Percentiles rank a stretch among this genome's conserved stretches.
Evolutionary conservation across 257 asterid genomes (phyloP).

Genomic region (Craterostigma plantagineum): DNA sequence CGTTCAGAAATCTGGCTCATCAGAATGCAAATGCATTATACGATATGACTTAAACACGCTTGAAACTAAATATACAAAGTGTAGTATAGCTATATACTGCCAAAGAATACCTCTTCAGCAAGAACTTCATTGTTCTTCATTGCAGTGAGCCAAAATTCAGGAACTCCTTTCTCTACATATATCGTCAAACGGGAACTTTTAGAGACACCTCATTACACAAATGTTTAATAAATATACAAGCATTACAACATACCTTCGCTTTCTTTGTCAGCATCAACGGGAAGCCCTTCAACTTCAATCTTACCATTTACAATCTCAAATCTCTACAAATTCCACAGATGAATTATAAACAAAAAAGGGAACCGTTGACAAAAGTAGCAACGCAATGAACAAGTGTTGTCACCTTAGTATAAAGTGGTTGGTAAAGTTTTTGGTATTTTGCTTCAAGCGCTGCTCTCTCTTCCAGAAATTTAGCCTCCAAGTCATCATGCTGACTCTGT

Average conservation of each 20-base stretch:
- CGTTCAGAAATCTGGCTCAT: conserved; percentile 34
- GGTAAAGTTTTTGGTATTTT: conserved; percentile 46
- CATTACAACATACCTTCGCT: background rate
- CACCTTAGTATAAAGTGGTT: conserved; percentile 42
- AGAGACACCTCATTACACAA: background rate
- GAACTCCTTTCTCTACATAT: conserved; percentile 43
- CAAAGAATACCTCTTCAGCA: conserved; percentile 30
- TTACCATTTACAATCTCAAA: conserved; percentile 40
- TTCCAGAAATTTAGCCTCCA: conserved; percentile 40
- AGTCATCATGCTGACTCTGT: conserved; percentile 41
- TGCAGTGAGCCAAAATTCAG: conserved; percentile 52
- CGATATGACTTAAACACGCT: background rate
- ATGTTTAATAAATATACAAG: background rate
- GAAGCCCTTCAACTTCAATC: conserved; percentile 21
- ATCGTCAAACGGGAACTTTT: background rate
- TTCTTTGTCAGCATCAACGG: conserved; percentile 7
- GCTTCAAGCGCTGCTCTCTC: conserved; percentile 56
- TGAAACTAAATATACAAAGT: background rate
- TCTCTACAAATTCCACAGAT: conserved; percentile 21
- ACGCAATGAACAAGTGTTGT: background rate
- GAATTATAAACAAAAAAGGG: background rate
- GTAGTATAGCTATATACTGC: background rate
- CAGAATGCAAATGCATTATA: conserved; percentile 3
- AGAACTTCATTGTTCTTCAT: conserved; percentile 45
- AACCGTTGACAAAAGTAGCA: background rate